Conservation (phyloP, 257 asterid species). For the Gynochthodes officinalis region DNA sequence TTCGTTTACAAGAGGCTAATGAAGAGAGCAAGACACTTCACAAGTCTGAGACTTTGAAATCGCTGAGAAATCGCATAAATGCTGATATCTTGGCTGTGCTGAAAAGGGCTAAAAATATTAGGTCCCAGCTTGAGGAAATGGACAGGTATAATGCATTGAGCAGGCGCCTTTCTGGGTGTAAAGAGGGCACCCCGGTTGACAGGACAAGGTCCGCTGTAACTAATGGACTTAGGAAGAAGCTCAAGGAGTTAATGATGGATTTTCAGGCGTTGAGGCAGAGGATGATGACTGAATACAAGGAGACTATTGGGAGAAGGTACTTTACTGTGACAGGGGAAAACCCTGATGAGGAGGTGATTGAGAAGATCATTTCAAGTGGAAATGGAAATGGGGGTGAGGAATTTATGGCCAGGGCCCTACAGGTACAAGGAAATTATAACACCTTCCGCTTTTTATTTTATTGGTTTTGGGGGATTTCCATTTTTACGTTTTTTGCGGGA, state of each 20-base stretch:
- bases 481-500: no score
- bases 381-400: slow-evolving; percentile 77
- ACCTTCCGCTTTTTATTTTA: neutral
- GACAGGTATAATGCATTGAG: slow-evolving; percentile 65
- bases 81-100: slow-evolving; percentile 51
- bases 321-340: slow-evolving; percentile 80
- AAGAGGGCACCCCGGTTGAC: slow-evolving; percentile 69
- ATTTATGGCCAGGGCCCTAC: slow-evolving; percentile 73
- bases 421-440: slow-evolving; percentile 34
- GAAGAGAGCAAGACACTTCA: slow-evolving; percentile 62
- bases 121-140: slow-evolving; percentile 70
- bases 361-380: slow-evolving; percentile 65
- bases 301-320: slow-evolving; percentile 78
- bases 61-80: slow-evolving; percentile 46
- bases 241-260: slow-evolving; percentile 93
- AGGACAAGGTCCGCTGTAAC: slow-evolving; percentile 74
- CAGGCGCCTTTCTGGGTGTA: slow-evolving; percentile 71
- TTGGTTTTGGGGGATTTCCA: no score
- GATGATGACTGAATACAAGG: slow-evolving; percentile 89
- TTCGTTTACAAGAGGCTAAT: slow-evolving; percentile 48
- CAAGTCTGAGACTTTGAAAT: slow-evolving; percentile 78
- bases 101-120: slow-evolving; percentile 61
- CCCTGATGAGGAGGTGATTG: slow-evolving; percentile 67
- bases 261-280: slow-evolving; percentile 84
- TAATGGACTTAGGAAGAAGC: slow-evolving; percentile 87